Evolutionary conservation across 805 yeast genomes (phyloP), one percentile per base, ranked within the genome.

Genomic region (Kuraishia borneana): DNA sequence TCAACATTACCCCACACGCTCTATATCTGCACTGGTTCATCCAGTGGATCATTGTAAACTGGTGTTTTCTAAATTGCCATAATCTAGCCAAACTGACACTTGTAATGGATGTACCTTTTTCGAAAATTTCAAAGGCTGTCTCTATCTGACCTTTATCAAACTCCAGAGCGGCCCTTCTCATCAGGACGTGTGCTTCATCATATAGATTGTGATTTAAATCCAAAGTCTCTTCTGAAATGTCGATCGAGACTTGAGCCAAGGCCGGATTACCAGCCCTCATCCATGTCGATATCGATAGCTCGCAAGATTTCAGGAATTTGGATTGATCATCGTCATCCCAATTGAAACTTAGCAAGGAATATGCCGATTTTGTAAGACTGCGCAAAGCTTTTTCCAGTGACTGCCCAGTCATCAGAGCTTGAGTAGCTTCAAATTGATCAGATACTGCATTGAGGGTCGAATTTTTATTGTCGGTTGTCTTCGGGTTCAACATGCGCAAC

Each of bases 381-480:
- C 77, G 83, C 21, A 74, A 46, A 9, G 71, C 63, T 5, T 52
- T 53, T 6, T 52, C 48, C 30, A 72, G 49, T 2, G 68, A 53
- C 0, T 63, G 67, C 6, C 81, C 77, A 42, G 65, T 70, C 31
- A 69, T 48, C 52, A 78, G 58, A 21, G 65, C 42, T 38, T 75
- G 71, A 2, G 70, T 50, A 0, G 81, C 71, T 44, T 81, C 85
- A 40, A 74, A 73, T 42, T 76, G 76, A 47, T 71, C 77, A 7
- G 84, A 76, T 48, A 73, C 65, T 2, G 88, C 70, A 38, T 65
- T 73, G 42, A 68, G 55, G 46, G 54, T 60, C 35, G 62, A 50
- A 18, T 74, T 56, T 26, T 46, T 61, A 9, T 65, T 68, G 35
- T 63, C 61, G 40, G 63, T 70, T 0, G 82, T 65, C 44, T 73